phyloP scores from a whole-genome alignment of 2,329 filamentous ascomycete species.

The Plectosphaerella sp. region DNA sequence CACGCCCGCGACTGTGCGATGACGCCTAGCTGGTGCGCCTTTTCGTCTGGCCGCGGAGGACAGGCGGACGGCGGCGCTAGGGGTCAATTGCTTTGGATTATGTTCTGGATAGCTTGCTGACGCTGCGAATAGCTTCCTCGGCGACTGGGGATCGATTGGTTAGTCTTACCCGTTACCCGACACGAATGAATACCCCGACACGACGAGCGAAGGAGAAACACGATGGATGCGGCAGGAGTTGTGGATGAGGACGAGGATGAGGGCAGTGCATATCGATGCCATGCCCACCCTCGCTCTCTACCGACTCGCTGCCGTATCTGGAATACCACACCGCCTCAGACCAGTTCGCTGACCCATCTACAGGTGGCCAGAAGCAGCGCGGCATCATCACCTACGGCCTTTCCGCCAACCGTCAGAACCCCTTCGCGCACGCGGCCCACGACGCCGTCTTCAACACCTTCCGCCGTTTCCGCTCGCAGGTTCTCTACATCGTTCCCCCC shows the following conservation, averaged over 20 bases:
- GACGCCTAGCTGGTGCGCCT: constrained; percentile 20
- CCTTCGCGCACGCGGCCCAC: constrained; percentile 71
- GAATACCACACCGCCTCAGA: background rate
- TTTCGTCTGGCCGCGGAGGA: constrained; percentile 15
- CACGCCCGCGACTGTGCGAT: constrained; percentile 1
- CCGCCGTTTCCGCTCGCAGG: constrained; percentile 79
- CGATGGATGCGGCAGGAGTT: background rate
- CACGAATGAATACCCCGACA: background rate
- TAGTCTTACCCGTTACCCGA: constrained; percentile 32
- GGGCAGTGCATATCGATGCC: too few relatives aligned
- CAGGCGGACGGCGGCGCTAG: background rate
- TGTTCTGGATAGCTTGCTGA: constrained; percentile 12
- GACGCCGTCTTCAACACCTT: constrained; percentile 94
- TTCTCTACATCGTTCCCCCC: constrained; percentile 83
- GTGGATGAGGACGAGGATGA: background rate
- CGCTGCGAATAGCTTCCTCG: constrained; percentile 56
- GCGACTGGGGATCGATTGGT: constrained; percentile 73
- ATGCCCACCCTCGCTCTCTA: background rate
- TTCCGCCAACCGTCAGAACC: constrained; percentile 83
- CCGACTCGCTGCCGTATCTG: background rate
- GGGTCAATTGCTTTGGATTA: background rate
- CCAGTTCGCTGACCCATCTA: constrained; percentile 3
- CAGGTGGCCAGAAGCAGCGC: constrained; percentile 57
- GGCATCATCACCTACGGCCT: constrained; percentile 69
- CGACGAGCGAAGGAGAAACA: background rate